Percentiles rank a stretch among this genome's conserved stretches.
These are phyloP conservation scores for Talaromyces nanjingensis DNA, from an alignment of 495 filamentous ascomycete species.

Conservation along the genomic window DNA sequence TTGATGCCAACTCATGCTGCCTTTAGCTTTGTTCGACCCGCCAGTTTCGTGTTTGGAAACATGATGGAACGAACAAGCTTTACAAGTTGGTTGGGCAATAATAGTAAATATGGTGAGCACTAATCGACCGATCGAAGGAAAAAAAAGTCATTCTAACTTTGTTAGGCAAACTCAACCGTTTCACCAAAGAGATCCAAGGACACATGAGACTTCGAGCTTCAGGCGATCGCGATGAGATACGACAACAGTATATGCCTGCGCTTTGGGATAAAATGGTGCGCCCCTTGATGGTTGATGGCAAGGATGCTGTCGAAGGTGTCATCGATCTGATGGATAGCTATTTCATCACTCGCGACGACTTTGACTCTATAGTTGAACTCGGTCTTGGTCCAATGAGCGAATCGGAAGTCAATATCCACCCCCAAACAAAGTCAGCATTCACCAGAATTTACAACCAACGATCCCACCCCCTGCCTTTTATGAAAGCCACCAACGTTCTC, in stretches of 20 bases:
- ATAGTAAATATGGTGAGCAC: constrained; percentile 69
- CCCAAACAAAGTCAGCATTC: constrained; percentile 80
- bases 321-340: constrained; percentile 96
- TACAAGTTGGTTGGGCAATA: constrained; percentile 88
- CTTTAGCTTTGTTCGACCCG: constrained; percentile 87
- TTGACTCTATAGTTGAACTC: constrained; percentile 84
- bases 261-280: constrained; percentile 80
- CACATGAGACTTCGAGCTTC: constrained; percentile 91
- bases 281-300: constrained; percentile 62
- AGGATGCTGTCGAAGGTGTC: constrained; percentile 62
- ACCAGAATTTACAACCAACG: constrained; percentile 82
- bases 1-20: constrained; percentile 97
- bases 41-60: constrained; percentile 81
- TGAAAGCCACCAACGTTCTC: constrained; percentile 76
- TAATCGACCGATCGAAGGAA: background rate
- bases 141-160: constrained; percentile 12
- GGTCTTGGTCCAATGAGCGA: constrained; percentile 79
- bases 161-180: constrained; percentile 69
- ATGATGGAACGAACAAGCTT: constrained; percentile 58
- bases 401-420: constrained; percentile 66
- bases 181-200: constrained; percentile 88
- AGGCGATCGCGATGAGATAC: constrained; percentile 89
- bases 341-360: constrained; percentile 93
- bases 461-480: constrained; percentile 89
- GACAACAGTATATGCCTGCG: constrained; percentile 86